Evolutionary conservation across 495 filamentous ascomycete genomes (phyloP).

Genomic region (Penicillium pancosmium): DNA sequence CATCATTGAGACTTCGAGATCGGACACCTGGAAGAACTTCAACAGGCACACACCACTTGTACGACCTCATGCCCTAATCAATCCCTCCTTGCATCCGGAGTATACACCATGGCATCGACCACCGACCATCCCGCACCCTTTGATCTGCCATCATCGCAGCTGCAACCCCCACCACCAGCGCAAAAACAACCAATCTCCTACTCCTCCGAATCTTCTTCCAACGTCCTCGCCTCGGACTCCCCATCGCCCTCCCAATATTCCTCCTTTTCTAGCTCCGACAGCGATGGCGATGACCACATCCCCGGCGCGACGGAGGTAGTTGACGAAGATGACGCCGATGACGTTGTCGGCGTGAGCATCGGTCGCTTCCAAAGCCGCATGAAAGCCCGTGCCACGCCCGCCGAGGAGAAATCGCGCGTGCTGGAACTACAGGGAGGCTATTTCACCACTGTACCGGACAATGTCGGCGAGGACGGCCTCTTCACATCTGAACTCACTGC

Average conservation of each 20-base stretch:
- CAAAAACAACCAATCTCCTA: constrained; percentile 18
- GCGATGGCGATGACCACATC: constrained; percentile 38
- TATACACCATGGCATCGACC: constrained; percentile 14
- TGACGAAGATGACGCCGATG: constrained; percentile 52
- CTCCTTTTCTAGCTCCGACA: constrained; percentile 43
- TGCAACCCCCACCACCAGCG: neutral
- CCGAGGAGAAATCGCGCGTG: constrained; percentile 72
- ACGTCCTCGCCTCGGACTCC: constrained; percentile 24
- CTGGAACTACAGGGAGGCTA: constrained; percentile 61
- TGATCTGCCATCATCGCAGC: too few species aligned
- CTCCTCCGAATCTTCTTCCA: constrained; percentile 27
- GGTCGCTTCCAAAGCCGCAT: constrained; percentile 71
- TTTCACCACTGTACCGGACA: constrained; percentile 48
- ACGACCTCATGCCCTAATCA: constrained; percentile 17
- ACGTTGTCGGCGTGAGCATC: constrained; percentile 79
- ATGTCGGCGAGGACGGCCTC: constrained; percentile 31
- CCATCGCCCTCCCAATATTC: constrained; percentile 22
- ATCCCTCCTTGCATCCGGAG: neutral
- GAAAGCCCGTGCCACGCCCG: constrained; percentile 69
- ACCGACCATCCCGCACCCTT: constrained; percentile 7
- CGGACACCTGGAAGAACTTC: too few species aligned
- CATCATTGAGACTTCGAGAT: too few species aligned
- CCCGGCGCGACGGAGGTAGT: constrained; percentile 21
- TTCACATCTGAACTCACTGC: constrained; percentile 37
- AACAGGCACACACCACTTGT: neutral